Base-by-base conservation (phyloP, 202 grass and related monocot genomes). In the Saccharum hybrid region DNA sequence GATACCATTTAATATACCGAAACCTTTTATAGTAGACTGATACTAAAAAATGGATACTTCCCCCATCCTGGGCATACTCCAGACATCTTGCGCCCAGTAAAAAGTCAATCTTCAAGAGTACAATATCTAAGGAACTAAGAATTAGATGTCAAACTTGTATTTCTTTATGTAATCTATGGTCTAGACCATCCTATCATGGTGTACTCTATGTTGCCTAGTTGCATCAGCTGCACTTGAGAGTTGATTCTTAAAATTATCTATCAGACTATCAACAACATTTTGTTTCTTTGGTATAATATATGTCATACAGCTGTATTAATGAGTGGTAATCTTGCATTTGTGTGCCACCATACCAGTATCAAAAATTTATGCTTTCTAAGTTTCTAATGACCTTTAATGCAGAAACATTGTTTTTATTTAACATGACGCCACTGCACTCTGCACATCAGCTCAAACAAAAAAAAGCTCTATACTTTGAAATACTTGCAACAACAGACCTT, bases 101-200 rank as follows among this genome's bases (percentile, higher is more conserved):
- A 66, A 66, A 33, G 52, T 19, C 60, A 52, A 38, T 79, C 63
- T 79, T 46, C 63, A 79, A 34, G 1, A 79, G 43, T 37, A 14
- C 18, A 68, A 56, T 40, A 69, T 41, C 12, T 40, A 51, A 51
- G 63, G 14, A 52, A 68, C n/a, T 56, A 10, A 80, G 63, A 30
- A 68, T 56, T 23, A 59, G 33, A 68, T 2, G 1, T 51, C 45
- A 10, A 68, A 4, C 30, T 23, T 79, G 43, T 19, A 52, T 67
- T 28, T 51, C 9, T 79, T 15, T 52, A 39, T 22, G 13, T 61
- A 61, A 62, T 56, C 0, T 38, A 36, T 67, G 12, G 45, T 31
- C 31, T 67, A 68, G 21, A 43, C 2, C 66, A 80, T 45, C 63
- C 6, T 26, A 60, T 60, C 30, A 23, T 60, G 33, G 21, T 39